These are phyloP conservation scores for Ogataea glucozyma DNA, from an alignment of 805 yeast genomes.

Conservation along the genomic window DNA sequence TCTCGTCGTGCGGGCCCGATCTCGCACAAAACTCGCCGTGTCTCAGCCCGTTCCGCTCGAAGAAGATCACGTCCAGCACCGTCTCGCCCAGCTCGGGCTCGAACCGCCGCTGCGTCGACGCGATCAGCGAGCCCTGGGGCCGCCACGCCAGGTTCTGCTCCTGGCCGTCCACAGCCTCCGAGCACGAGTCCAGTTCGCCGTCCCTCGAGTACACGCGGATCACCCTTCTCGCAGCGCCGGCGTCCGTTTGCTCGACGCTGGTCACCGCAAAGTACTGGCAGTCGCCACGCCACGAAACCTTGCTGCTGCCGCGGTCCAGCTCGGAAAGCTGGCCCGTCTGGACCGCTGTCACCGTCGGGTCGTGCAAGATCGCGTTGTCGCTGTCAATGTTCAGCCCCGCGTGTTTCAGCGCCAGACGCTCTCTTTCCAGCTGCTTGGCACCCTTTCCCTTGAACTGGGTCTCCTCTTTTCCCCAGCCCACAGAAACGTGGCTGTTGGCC, in stretches of 20 bases:
- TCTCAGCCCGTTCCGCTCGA: constrained; percentile 90
- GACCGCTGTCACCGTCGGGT: constrained; percentile 81
- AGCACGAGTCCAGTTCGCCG: constrained; percentile 76
- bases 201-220: constrained; percentile 80
- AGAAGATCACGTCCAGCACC: constrained; percentile 63
- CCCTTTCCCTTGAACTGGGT: constrained; percentile 97
- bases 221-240: constrained; percentile 60
- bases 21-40: constrained; percentile 82
- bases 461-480: constrained; percentile 98
- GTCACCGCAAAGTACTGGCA: constrained; percentile 78
- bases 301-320: constrained; percentile 49
- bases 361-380: constrained; percentile 57
- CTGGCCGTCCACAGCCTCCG: constrained; percentile 85
- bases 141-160: constrained; percentile 81
- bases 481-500: constrained; percentile 81
- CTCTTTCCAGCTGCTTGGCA: constrained; percentile 75
- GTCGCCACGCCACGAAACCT: constrained; percentile 94
- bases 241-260: constrained; percentile 53
- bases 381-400: constrained; percentile 70
- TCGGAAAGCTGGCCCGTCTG: constrained; percentile 66
- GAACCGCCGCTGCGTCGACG: constrained; percentile 69
- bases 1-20: constrained; percentile 49
- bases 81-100: constrained; percentile 52
- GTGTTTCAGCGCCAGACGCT: constrained; percentile 51
- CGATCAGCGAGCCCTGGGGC: constrained; percentile 86